phyloP scores from a whole-genome alignment of 305 asterid genomes.

The Fraxinus platypoda region DNA sequence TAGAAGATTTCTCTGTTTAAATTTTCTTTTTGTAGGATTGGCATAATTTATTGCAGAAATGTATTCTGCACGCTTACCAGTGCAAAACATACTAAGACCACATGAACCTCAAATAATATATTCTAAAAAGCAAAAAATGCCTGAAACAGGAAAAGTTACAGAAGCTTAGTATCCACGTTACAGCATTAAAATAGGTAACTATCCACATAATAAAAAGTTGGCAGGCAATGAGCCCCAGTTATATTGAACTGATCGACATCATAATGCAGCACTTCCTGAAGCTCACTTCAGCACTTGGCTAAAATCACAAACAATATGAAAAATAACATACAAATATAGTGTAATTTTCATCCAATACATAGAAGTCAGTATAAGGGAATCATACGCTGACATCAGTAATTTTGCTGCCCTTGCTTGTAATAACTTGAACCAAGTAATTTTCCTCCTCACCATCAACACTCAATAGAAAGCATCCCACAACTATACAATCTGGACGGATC shows the following conservation, averaged over 20 bases:
- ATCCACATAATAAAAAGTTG: neutral
- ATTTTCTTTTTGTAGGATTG: neutral
- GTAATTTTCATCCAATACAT: neutral
- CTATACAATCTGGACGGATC: constrained; percentile 79
- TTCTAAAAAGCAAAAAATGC: neutral
- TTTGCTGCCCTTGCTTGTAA: constrained; percentile 56
- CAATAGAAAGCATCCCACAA: constrained; percentile 70
- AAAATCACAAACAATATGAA: neutral
- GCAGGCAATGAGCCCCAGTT: neutral
- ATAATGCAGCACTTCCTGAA: neutral
- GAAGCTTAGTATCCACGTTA: neutral
- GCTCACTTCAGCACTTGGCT: neutral
- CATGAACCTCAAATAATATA: neutral
- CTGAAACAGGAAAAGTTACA: neutral
- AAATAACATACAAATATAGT: neutral
- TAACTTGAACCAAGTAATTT: constrained; percentile 69
- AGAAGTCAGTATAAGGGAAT: neutral
- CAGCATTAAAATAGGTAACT: neutral
- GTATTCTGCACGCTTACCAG: neutral
- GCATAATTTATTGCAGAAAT: neutral
- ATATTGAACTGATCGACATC: neutral
- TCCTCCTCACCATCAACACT: constrained; percentile 67
- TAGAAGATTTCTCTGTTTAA: neutral
- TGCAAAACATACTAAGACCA: neutral
- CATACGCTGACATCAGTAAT: constrained; percentile 56